Evolutionary conservation across 176 grass and related monocot species (phyloP).

Genomic region (Oryza longistaminata): DNA sequence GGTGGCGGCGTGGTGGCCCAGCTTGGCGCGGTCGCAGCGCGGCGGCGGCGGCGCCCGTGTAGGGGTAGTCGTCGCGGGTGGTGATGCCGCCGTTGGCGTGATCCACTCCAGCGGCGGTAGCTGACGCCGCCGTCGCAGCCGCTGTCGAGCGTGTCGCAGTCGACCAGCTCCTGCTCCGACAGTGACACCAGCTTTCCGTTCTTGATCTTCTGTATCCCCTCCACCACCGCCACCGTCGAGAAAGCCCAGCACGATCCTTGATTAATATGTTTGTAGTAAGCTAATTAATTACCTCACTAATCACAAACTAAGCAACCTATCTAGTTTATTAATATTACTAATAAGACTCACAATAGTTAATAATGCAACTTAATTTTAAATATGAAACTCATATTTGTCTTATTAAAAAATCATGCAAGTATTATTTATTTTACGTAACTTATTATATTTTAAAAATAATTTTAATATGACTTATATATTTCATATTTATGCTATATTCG

Average conservation of each 20-base stretch:
- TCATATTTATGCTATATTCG: no score
- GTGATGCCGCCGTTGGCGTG: conserved; percentile 59
- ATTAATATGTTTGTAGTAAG: background rate
- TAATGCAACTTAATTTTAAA: no score
- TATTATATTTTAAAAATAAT: no score
- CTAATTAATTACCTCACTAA: background rate
- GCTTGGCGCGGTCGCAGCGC: conserved; percentile 47
- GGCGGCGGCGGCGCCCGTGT: conserved; percentile 11
- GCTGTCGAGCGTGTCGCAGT: conserved; percentile 52
- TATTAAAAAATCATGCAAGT: no score
- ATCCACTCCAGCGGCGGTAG: conserved; percentile 56
- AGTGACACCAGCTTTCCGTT: conserved; percentile 55
- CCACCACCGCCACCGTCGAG: conserved; percentile 55
- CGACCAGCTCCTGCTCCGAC: conserved; percentile 77
- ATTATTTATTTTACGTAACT: no score
- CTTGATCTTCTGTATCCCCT: conserved; percentile 55
- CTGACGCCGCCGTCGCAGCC: conserved; percentile 61
- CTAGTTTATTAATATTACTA: no score
- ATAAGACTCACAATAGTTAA: no score
- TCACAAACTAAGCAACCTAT: no score
- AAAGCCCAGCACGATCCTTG: conserved; percentile 78
- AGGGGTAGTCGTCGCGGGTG: conserved; percentile 49
- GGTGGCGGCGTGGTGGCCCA: conserved; percentile 33
- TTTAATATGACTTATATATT: no score
- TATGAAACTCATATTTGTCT: no score